Evolutionary conservation across 2,329 filamentous ascomycete species (phyloP).

Genomic region (Verticillium dahliae): DNA sequence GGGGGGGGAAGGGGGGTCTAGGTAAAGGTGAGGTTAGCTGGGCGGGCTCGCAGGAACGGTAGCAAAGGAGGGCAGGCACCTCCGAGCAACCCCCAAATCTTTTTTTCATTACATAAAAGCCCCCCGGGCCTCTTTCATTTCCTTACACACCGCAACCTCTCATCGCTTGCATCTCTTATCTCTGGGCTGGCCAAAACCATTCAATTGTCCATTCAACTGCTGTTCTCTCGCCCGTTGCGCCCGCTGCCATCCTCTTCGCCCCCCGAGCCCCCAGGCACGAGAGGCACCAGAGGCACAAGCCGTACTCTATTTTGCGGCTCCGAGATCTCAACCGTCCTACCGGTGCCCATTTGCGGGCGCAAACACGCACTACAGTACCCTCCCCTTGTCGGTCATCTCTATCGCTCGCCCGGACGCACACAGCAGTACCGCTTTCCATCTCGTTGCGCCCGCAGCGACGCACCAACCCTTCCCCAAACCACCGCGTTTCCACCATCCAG

Average conservation of each 20-base stretch:
- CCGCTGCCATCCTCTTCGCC: conserved; percentile 5
- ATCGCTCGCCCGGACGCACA: conserved; percentile 1
- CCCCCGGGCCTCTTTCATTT: conserved; percentile 12
- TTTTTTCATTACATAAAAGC: conserved; percentile 15
- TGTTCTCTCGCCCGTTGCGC: conserved; percentile 8
- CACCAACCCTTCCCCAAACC: conserved; percentile 27
- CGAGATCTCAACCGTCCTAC: conserved; percentile 22
- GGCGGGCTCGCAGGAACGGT: too few species aligned
- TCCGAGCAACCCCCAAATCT: conserved; percentile 1
- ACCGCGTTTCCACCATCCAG: conserved; percentile 17
- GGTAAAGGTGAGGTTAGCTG: neutral
- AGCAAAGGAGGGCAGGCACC: neutral
- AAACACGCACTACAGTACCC: conserved; percentile 13
- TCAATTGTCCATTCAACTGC: conserved; percentile 9
- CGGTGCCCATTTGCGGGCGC: conserved; percentile 12
- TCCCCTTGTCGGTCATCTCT: conserved; percentile 15
- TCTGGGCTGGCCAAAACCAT: conserved; percentile 13
- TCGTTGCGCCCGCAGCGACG: conserved; percentile 26
- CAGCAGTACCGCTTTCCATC: neutral
- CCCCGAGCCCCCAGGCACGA: neutral
- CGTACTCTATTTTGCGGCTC: conserved; percentile 14
- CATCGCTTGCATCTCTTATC: conserved; percentile 14
- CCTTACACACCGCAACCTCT: conserved; percentile 16
- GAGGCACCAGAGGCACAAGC: conserved; percentile 10
- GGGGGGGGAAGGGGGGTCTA: neutral